These are phyloP conservation scores for Conticribra weissflogii DNA, from an alignment of 108 stramenopile species.

Conservation along the genomic window DNA sequence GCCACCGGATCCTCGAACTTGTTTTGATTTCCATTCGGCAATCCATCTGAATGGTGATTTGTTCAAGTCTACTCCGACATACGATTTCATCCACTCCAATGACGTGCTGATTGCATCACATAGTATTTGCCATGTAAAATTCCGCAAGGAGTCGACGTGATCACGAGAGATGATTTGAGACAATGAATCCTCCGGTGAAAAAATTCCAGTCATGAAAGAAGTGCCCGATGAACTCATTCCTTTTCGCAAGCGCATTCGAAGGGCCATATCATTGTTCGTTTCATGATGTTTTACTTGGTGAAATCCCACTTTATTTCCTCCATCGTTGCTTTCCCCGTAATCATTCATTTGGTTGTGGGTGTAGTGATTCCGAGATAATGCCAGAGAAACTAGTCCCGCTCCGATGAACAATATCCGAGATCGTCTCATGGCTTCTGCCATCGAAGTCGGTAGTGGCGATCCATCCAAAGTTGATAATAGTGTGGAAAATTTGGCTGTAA, in stretches of 20 bases:
- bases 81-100: neutral
- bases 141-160: neutral
- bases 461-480: constrained; percentile 39
- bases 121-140: neutral
- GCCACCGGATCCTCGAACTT: neutral
- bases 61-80: constrained; percentile 1
- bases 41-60: constrained; percentile 5
- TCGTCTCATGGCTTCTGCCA: constrained; percentile 47
- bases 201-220: too few species aligned
- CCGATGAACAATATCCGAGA: constrained; percentile 31
- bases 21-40: neutral
- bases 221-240: too few species aligned
- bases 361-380: neutral
- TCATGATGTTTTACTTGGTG: neutral
- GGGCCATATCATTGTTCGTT: too few species aligned
- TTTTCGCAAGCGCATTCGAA: too few species aligned
- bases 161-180: neutral
- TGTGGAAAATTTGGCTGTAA: neutral
- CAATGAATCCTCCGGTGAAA: too few species aligned
- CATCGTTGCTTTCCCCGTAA: neutral
- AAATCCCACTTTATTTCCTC: neutral
- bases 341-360: neutral
- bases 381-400: constrained; percentile 30
- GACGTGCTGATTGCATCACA: constrained; percentile 5
- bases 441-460: constrained; percentile 19